Percentiles rank a stretch among this genome's conserved stretches.
Conservation (phyloP, 345 rosid genomes). For the Durio zibethinus region DNA sequence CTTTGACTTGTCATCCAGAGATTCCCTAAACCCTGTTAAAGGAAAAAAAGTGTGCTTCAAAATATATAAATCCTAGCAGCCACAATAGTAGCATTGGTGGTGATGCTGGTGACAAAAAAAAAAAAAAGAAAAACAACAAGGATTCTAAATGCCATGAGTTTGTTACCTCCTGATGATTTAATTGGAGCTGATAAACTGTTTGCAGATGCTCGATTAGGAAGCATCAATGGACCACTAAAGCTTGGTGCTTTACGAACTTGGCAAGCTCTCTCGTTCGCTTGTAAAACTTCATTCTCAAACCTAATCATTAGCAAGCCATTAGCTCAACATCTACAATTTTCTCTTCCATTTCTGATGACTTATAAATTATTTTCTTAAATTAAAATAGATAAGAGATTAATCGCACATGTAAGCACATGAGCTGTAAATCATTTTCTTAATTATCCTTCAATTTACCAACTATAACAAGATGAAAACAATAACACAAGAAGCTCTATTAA, state of each 20-base stretch:
- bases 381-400: not conserved
- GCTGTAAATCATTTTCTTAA: not conserved
- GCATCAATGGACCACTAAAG: conserved; percentile 96
- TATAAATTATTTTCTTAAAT: not conserved
- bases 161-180: conserved; percentile 85
- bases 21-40: conserved; percentile 78
- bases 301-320: conserved; percentile 36
- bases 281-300: conserved; percentile 57
- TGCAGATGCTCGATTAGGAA: conserved; percentile 93
- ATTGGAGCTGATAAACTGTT: conserved; percentile 98
- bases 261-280: conserved; percentile 37
- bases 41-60: conserved; percentile 3
- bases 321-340: not conserved
- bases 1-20: conserved; percentile 89
- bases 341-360: not conserved
- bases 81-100: not conserved
- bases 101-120: not conserved
- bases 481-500: not conserved
- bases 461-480: not conserved
- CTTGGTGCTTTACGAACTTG: conserved; percentile 70
- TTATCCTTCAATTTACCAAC: conserved; percentile 6
- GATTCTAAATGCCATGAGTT: not conserved
- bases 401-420: not conserved
- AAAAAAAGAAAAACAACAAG: not conserved
- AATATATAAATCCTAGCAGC: not conserved